Percentiles rank a stretch among this genome's conserved stretches.
These are phyloP conservation scores for Domatiomyces globalis DNA, from an alignment of 2,329 filamentous ascomycete genomes.

Conservation along the genomic window DNA sequence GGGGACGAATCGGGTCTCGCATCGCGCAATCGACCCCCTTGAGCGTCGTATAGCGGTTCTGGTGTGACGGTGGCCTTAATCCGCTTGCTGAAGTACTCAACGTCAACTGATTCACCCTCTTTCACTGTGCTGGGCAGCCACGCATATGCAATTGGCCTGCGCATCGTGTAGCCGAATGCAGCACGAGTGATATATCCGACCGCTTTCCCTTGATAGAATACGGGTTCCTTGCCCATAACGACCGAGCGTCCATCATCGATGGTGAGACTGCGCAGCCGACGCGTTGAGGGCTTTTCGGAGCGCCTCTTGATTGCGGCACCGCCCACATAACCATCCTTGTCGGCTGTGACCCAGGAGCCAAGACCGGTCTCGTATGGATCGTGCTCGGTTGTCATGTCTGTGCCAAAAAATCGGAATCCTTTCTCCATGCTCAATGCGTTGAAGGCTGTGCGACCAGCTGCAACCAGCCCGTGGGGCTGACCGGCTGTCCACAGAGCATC, in stretches of 20 bases:
- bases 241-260: slow-evolving; percentile 44
- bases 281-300: slow-evolving; percentile 24
- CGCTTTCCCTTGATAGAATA: slow-evolving; percentile 35
- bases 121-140: slow-evolving; percentile 37
- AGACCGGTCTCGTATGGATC: slow-evolving; percentile 47
- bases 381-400: slow-evolving; percentile 48
- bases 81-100: slow-evolving; percentile 47
- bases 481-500: slow-evolving; percentile 44
- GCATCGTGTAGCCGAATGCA: slow-evolving; percentile 45
- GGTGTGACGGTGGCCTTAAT: slow-evolving; percentile 40
- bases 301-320: slow-evolving; percentile 34
- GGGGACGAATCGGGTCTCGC: background rate
- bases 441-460: slow-evolving; percentile 45
- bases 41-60: slow-evolving; percentile 35
- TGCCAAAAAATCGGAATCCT: slow-evolving; percentile 43
- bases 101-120: slow-evolving; percentile 40
- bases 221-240: slow-evolving; percentile 49
- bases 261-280: slow-evolving; percentile 35
- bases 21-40: background rate
- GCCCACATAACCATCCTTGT: slow-evolving; percentile 35
- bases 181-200: slow-evolving; percentile 48
- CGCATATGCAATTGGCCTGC: slow-evolving; percentile 46
- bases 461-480: slow-evolving; percentile 40
- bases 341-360: slow-evolving; percentile 33
- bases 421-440: slow-evolving; percentile 46